Conservation (phyloP, 2,329 filamentous ascomycete genomes). For the Aspergillus sclerotialis region DNA sequence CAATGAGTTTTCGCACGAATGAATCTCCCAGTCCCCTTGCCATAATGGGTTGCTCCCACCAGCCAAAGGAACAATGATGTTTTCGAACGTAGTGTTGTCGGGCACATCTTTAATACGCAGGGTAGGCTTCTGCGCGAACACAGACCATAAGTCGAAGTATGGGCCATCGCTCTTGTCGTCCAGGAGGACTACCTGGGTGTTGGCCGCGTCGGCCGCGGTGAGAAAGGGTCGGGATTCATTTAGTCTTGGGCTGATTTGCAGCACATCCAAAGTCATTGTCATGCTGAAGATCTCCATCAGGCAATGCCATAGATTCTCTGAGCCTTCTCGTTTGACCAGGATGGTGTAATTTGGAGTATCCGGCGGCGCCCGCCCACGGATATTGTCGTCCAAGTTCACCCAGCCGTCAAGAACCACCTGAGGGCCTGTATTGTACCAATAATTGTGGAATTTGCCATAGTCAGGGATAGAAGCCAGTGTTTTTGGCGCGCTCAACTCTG, state of each 20-base stretch:
- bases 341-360: slow-evolving; percentile 13
- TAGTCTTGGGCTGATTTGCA: slow-evolving; percentile 18
- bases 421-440: slow-evolving; percentile 28
- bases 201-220: slow-evolving; percentile 5
- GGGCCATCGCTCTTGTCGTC: slow-evolving; percentile 29
- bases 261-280: slow-evolving; percentile 26
- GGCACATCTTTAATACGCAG: slow-evolving; percentile 20
- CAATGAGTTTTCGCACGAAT: slow-evolving; percentile 23
- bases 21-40: slow-evolving; percentile 34
- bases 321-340: slow-evolving; percentile 30
- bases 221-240: slow-evolving; percentile 12
- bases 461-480: slow-evolving; percentile 2
- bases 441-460: slow-evolving; percentile 12
- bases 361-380: neutral
- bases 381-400: slow-evolving; percentile 6
- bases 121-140: slow-evolving; percentile 26
- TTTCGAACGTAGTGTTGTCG: slow-evolving; percentile 8
- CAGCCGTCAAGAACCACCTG: slow-evolving; percentile 13
- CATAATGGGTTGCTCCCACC: slow-evolving; percentile 38
- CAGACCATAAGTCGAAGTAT: slow-evolving; percentile 32
- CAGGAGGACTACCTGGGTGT: slow-evolving; percentile 29
- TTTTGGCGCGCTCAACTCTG: neutral
- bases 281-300: slow-evolving; percentile 30
- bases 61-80: slow-evolving; percentile 35
- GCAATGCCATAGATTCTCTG: slow-evolving; percentile 27